phyloP scores from a whole-genome alignment of 768 basidiomycete species.

The Pleurotus tuoliensis region DNA sequence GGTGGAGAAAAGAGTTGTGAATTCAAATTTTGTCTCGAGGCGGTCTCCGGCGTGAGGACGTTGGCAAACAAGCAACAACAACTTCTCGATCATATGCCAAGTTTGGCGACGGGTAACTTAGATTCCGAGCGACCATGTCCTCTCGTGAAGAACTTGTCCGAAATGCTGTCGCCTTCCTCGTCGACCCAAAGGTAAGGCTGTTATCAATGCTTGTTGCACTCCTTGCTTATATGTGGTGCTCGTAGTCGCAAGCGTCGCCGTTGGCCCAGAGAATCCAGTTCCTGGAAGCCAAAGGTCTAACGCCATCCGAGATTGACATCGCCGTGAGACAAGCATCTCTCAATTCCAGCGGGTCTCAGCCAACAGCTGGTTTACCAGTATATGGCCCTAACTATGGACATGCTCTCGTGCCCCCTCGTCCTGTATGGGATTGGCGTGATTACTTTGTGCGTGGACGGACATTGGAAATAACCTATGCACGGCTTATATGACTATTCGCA shows the following conservation, averaged over 20 bases:
- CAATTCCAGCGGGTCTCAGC: slow-evolving; percentile 13
- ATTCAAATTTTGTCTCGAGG: not conserved
- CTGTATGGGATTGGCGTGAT: slow-evolving; percentile 91
- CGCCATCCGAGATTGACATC: slow-evolving; percentile 77
- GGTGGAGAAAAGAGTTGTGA: slow-evolving; percentile 11
- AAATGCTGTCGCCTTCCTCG: slow-evolving; percentile 81
- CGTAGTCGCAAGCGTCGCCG: slow-evolving; percentile 71
- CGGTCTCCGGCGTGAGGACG: not conserved
- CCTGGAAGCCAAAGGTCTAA: slow-evolving; percentile 92
- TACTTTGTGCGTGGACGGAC: slow-evolving; percentile 71
- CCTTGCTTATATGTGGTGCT: not conserved
- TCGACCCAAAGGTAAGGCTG: slow-evolving; percentile 67
- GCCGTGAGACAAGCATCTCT: slow-evolving; percentile 64
- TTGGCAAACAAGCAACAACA: slow-evolving; percentile 2
- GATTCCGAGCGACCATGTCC: slow-evolving; percentile 33
- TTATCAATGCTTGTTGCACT: slow-evolving; percentile 6
- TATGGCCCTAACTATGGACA: slow-evolving; percentile 39
- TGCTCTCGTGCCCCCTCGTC: slow-evolving; percentile 34
- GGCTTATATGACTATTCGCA: slow-evolving; percentile 27
- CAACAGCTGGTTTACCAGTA: slow-evolving; percentile 31
- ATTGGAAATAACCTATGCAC: slow-evolving; percentile 16
- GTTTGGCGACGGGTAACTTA: not conserved
- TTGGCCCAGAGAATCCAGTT: slow-evolving; percentile 87
- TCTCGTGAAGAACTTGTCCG: slow-evolving; percentile 72
- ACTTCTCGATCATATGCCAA: slow-evolving; percentile 2